These are phyloP conservation scores for Pneumocystis jirovecii DNA, from an alignment of 1,139 yeast species.

Conservation along the genomic window DNA sequence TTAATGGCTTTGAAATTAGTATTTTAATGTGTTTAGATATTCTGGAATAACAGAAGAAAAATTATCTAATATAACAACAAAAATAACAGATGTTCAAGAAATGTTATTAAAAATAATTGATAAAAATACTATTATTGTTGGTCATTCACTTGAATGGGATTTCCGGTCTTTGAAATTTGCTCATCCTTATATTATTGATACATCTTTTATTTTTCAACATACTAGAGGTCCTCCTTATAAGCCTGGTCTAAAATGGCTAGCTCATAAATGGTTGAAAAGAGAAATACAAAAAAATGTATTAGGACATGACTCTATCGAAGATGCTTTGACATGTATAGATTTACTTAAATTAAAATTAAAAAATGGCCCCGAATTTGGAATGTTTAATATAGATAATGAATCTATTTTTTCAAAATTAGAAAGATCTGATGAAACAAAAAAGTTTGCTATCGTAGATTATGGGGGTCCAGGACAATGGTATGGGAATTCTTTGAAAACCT, in stretches of 20 bases:
- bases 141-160: conserved; percentile 90
- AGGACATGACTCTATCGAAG: conserved; percentile 84
- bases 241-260: conserved; percentile 59
- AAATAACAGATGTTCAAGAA: conserved; percentile 51
- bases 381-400: conserved; percentile 30
- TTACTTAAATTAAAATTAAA: conserved; percentile 52
- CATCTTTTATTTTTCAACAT: conserved; percentile 70
- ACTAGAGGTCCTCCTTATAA: conserved; percentile 64
- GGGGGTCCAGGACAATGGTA: conserved; percentile 25
- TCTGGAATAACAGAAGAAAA: conserved; percentile 75
- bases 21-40: conserved; percentile 23
- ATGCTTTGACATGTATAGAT: conserved; percentile 67
- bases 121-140: conserved; percentile 50
- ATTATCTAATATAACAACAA: conserved; percentile 47
- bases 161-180: conserved; percentile 63
- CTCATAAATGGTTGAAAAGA: conserved; percentile 39
- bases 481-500: conserved; percentile 24
- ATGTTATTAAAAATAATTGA: conserved; percentile 45
- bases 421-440: conserved; percentile 10
- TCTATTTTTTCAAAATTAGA: conserved; percentile 26
- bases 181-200: conserved; percentile 64
- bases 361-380: conserved; percentile 55
- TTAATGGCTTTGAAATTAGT: not conserved
- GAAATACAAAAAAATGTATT: conserved; percentile 45
- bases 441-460: conserved; percentile 25